Percentiles rank a stretch among this genome's conserved stretches.
Evolutionary conservation across 2,329 filamentous ascomycete genomes (phyloP).

Genomic region (Cladophialophora psammophila): DNA sequence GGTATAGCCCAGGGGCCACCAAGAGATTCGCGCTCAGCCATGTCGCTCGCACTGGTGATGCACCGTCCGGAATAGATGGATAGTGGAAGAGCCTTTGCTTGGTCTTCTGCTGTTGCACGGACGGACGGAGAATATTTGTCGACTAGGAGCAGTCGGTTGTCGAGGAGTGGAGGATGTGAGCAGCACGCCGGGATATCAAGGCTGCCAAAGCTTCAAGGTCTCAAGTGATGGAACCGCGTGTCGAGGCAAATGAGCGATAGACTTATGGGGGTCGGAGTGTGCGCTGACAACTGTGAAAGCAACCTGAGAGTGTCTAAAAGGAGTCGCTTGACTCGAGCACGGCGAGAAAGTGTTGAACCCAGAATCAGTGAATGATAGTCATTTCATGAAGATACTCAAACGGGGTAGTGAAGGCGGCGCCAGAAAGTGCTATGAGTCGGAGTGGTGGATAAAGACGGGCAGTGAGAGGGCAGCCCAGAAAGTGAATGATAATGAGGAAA

Average conservation of each 20-base stretch:
- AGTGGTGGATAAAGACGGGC: constrained; percentile 2
- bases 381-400: constrained; percentile 21
- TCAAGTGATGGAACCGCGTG: not conserved
- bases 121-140: not conserved
- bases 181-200: not conserved
- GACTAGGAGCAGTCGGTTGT: not conserved
- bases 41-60: constrained; percentile 4
- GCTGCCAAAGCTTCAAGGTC: not conserved
- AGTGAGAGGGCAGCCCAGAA: not conserved
- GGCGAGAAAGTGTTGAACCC: constrained; percentile 2
- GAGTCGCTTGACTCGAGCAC: not conserved
- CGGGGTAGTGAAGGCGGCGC: constrained; percentile 7
- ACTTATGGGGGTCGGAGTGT: not conserved
- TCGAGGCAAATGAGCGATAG: not conserved
- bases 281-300: constrained; percentile 6
- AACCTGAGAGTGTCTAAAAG: not conserved
- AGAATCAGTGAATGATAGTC: constrained; percentile 30
- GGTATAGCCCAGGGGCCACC: constrained; percentile 28
- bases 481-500: not conserved
- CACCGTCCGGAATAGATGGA: not conserved
- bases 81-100: not conserved
- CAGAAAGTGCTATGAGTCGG: constrained; percentile 11
- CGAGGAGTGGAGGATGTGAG: not conserved
- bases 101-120: not conserved
- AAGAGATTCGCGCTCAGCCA: constrained; percentile 5